Percentiles rank a stretch among this genome's conserved stretches.
phyloP scores from a whole-genome alignment of 768 basidiomycete genomes.

The Lactarius deliciosus region DNA sequence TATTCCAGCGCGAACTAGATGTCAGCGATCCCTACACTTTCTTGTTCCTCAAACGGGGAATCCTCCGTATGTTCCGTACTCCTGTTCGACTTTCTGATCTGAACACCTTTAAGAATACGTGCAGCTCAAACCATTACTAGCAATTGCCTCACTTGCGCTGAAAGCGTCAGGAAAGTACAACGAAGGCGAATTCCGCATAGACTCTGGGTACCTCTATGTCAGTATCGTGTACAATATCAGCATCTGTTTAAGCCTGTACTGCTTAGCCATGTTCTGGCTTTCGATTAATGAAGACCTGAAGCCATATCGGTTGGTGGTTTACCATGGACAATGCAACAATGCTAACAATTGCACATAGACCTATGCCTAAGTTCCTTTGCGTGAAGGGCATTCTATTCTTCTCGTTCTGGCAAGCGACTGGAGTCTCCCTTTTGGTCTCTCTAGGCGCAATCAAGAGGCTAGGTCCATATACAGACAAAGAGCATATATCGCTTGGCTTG shows the following conservation, averaged over 20 bases:
- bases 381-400: constrained; percentile 99
- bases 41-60: constrained; percentile 91
- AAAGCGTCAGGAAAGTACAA: constrained; percentile 86
- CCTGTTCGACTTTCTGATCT: constrained; percentile 5
- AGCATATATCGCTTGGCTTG: constrained; percentile 87
- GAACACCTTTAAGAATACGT: constrained; percentile 77
- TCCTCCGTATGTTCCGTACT: constrained; percentile 63
- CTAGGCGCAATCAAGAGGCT: constrained; percentile 70
- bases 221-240: constrained; percentile 82
- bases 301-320: constrained; percentile 70
- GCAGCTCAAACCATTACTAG: constrained; percentile 90
- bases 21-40: constrained; percentile 94
- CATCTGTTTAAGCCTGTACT: constrained; percentile 81
- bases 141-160: constrained; percentile 77
- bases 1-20: constrained; percentile 87
- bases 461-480: constrained; percentile 83
- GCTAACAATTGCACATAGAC: constrained; percentile 44
- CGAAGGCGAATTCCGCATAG: constrained; percentile 82
- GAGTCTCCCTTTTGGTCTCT: constrained; percentile 85
- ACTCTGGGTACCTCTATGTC: constrained; percentile 90
- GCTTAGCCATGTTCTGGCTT: constrained; percentile 96
- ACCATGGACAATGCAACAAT: background rate
- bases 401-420: constrained; percentile 96
- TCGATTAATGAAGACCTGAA: constrained; percentile 86
- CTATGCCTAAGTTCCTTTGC: constrained; percentile 96